Evolutionary conservation across 108 stramenopile species (phyloP).

Genomic region (Craspedostauros australis): DNA sequence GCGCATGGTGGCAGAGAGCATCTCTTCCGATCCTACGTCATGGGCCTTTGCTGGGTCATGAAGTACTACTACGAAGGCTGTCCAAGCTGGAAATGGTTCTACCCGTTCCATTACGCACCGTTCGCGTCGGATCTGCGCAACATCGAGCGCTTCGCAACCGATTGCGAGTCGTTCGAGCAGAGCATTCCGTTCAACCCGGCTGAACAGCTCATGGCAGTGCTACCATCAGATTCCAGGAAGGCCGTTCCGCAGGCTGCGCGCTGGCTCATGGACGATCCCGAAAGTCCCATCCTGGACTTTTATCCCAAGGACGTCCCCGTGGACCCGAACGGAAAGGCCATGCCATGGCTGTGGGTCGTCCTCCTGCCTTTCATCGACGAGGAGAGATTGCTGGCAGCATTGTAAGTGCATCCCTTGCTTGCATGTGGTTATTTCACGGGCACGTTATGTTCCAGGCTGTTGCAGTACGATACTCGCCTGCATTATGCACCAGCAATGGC

Average conservation of each 20-base stretch:
- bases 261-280: constrained; percentile 85
- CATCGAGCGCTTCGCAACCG: constrained; percentile 82
- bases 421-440: too few relatives aligned
- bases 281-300: constrained; percentile 95
- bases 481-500: too few relatives aligned
- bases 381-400: constrained; percentile 75
- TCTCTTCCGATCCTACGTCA: constrained; percentile 89
- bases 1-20: constrained; percentile 85
- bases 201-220: constrained; percentile 96
- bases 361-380: constrained; percentile 98
- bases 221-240: constrained; percentile 91
- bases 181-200: constrained; percentile 92
- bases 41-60: constrained; percentile 99
- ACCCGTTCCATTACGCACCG: constrained; percentile 97
- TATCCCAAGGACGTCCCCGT: constrained; percentile 91
- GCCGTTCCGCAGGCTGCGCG: constrained; percentile 89
- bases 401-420: constrained; percentile 35
- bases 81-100: constrained; percentile 97
- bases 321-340: constrained; percentile 98
- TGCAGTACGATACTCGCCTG: too few relatives aligned
- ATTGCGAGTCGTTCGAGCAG: constrained; percentile 69
- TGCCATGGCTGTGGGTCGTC: constrained; percentile 99
- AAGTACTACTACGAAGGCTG: constrained; percentile 95
- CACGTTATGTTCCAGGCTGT: too few relatives aligned
- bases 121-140: constrained; percentile 97